These are phyloP conservation scores for Dioscorea zingiberensis DNA, from an alignment of 106 monocot species.

Conservation along the genomic window DNA sequence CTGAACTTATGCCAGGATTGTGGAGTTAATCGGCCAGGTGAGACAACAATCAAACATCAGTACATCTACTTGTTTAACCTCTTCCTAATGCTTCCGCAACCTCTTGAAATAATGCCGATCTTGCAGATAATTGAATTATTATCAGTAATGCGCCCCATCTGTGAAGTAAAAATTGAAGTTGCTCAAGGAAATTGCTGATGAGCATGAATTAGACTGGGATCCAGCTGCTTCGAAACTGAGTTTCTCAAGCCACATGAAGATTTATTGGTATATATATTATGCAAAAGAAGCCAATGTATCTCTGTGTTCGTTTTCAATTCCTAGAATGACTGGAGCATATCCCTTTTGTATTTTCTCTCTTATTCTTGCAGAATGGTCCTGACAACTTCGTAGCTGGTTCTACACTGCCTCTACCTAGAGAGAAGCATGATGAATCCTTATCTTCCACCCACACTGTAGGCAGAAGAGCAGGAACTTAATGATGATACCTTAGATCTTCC, in stretches of 20 bases:
- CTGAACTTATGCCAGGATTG: slow-evolving; percentile 88
- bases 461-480: slow-evolving; percentile 42
- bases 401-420: slow-evolving; percentile 38
- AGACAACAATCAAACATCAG: background rate
- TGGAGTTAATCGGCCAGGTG: slow-evolving; percentile 97
- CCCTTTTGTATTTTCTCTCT: slow-evolving; percentile 5
- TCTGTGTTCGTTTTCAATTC: background rate
- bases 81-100: background rate
- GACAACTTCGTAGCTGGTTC: slow-evolving; percentile 33
- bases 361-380: slow-evolving; percentile 85
- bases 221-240: slow-evolving; percentile 61
- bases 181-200: slow-evolving; percentile 95
- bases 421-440: slow-evolving; percentile 31
- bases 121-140: slow-evolving; percentile 83
- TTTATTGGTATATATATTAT: slow-evolving; percentile 57
- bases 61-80: background rate
- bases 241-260: slow-evolving; percentile 85
- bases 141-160: slow-evolving; percentile 74
- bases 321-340: slow-evolving; percentile 3
- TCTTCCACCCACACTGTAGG: slow-evolving; percentile 13
- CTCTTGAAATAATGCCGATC: background rate
- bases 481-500: slow-evolving; percentile 62
- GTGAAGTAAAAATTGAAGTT: slow-evolving; percentile 81
- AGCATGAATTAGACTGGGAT: slow-evolving; percentile 96
- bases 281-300: background rate